Conservation (phyloP, 2,329 filamentous ascomycete genomes). For the Trichoderma arundinaceum region DNA sequence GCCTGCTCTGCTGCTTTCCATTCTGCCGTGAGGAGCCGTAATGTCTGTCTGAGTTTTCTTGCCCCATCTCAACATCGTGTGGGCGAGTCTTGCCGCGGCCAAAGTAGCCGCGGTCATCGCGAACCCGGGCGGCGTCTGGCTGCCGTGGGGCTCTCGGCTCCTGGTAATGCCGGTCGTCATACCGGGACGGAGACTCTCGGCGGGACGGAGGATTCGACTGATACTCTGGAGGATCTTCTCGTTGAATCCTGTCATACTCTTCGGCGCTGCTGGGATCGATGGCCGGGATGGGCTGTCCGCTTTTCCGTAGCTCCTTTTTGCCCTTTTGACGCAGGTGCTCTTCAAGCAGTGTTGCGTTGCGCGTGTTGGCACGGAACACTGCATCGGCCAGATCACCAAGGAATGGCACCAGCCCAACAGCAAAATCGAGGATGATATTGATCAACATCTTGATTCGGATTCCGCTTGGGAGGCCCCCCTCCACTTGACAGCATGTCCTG, state of each 20-base stretch:
- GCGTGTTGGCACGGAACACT: constrained; percentile 74
- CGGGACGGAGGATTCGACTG: constrained; percentile 39
- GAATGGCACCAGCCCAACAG: constrained; percentile 75
- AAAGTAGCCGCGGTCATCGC: constrained; percentile 38
- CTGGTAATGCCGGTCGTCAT: constrained; percentile 25
- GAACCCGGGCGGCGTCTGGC: constrained; percentile 41
- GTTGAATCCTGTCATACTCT: constrained; percentile 53
- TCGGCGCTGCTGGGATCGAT: constrained; percentile 60
- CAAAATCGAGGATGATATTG: constrained; percentile 77
- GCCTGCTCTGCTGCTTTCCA: constrained; percentile 26
- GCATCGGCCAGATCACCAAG: constrained; percentile 78
- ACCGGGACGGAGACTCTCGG: constrained; percentile 35
- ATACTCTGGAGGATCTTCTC: constrained; percentile 40
- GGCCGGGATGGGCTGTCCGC: constrained; percentile 53
- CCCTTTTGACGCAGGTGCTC: constrained; percentile 71
- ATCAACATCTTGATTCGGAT: constrained; percentile 76
- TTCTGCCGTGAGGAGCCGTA: constrained; percentile 1
- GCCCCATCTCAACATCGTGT: constrained; percentile 43
- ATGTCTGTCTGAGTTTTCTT: constrained; percentile 28
- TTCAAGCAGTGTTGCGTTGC: constrained; percentile 74
- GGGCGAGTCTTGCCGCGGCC: constrained; percentile 40
- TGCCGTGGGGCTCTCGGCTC: constrained; percentile 34
- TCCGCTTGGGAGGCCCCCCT: constrained; percentile 71
- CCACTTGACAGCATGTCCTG: constrained; percentile 71
- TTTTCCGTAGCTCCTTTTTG: constrained; percentile 58